Evolutionary conservation across 805 yeast species (phyloP), one percentile per base, ranked within the genome.

Genomic region (Lipomyces sp.): DNA sequence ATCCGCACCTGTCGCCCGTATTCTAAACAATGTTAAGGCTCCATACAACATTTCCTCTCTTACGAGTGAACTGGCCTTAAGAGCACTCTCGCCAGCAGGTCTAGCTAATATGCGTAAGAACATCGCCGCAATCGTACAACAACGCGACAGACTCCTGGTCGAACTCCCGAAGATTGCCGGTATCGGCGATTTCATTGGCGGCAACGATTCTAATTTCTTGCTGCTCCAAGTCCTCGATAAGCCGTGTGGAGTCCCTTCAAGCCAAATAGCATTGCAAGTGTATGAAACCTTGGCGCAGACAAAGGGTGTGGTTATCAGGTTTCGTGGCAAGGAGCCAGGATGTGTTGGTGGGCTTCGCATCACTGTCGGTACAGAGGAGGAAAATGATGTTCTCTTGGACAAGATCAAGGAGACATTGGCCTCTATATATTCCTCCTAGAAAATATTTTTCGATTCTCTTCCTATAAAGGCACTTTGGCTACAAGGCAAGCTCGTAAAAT

Each of bases 41-140:
- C 98, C 98, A 2, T 93, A 93, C 70, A 93, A 91, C 67, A 86
- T 93, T 50, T 86, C 96, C 7, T 77, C 88, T 11, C 72, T 85
- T 58, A 82, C 98, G 1, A 74, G 96, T 3, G 77, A 78, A 48
- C 71, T 88, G 38, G 97, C 95, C 0, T 52, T 74, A 23, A 77
- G 90, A 55, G 95, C 97, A 1, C 77, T 91, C 5, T 70, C 77
- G 4, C 63, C 73, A 2, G 75, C 74, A 10, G 83, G 87, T 28
- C 65, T 90, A 42, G 64, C 65, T 4, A 64, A 68, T 22, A 86
- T 90, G 95, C 71, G 78, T 61, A 51, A 61, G 2, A 75, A 73
- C 44, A 84, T 83, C 14, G 65, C 61, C 0, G 64, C 63, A 8
- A 79, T 89, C 42, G 72, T 71, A 13, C 62, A 58, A 1, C 84